Conservation (phyloP, 306 rosid genomes). For the Arachis stenosperma region DNA sequence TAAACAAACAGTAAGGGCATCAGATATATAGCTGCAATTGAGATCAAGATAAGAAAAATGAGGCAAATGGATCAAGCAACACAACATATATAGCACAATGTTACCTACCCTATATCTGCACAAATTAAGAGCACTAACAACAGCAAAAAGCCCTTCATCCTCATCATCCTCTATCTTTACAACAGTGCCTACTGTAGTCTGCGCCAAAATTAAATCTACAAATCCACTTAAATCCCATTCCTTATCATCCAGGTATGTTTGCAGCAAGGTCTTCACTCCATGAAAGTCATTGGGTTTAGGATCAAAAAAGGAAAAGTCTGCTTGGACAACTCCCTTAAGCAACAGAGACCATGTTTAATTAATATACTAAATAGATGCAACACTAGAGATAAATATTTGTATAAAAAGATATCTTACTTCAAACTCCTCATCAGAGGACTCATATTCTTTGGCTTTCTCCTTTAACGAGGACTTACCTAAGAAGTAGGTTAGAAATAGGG, state of each 20-base stretch:
- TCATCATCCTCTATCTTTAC: conserved; percentile 81
- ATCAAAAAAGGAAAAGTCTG: conserved; percentile 86
- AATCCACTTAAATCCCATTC: conserved; percentile 86
- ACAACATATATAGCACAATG: background rate
- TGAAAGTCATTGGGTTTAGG: conserved; percentile 82
- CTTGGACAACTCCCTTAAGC: conserved; percentile 55
- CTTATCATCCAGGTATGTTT: conserved; percentile 65
- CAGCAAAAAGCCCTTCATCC: conserved; percentile 72
- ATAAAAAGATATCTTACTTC: conserved; percentile 51
- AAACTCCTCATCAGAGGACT: conserved; percentile 65
- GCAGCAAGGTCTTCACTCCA: conserved; percentile 84
- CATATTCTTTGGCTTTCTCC: conserved; percentile 42
- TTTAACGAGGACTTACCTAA: conserved; percentile 48
- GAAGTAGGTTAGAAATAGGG: conserved; percentile 5
- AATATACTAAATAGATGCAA: background rate
- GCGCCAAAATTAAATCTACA: conserved; percentile 68
- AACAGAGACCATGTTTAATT: conserved; percentile 23
- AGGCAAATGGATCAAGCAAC: conserved; percentile 11
- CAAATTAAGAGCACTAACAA: conserved; percentile 75
- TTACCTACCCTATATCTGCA: conserved; percentile 68
- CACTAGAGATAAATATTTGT: background rate
- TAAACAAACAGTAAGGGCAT: background rate
- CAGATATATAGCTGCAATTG: background rate
- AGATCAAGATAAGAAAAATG: background rate
- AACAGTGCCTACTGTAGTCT: conserved; percentile 75